phyloP scores from a whole-genome alignment of 2,329 filamentous ascomycete species.

The Penicillium sp. region DNA sequence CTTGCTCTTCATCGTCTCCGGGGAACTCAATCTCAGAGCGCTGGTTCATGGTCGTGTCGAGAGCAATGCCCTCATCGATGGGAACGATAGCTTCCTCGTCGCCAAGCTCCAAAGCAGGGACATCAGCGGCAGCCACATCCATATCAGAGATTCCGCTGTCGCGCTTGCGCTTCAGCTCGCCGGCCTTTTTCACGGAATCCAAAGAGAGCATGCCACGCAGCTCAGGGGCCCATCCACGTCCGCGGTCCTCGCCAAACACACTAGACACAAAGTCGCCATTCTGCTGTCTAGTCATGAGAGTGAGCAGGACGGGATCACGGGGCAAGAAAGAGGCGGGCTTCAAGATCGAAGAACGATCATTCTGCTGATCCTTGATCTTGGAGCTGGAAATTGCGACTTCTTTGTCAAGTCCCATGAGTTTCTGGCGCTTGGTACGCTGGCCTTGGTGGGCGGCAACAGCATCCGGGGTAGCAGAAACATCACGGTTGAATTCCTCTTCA shows the following conservation, averaged over 20 bases:
- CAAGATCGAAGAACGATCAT: conserved; percentile 81
- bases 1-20: conserved; percentile 54
- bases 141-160: conserved; percentile 83
- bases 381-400: conserved; percentile 73
- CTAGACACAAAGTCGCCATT: conserved; percentile 85
- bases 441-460: conserved; percentile 61
- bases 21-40: conserved; percentile 66
- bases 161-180: conserved; percentile 89
- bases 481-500: conserved; percentile 35
- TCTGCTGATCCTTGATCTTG: conserved; percentile 82
- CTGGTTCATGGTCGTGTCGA: conserved; percentile 49
- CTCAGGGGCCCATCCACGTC: conserved; percentile 84
- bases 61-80: conserved; percentile 51
- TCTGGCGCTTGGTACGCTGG: conserved; percentile 75
- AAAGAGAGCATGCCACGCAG: conserved; percentile 88
- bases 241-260: conserved; percentile 77
- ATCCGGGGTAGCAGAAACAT: conserved; percentile 40
- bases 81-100: conserved; percentile 61
- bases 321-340: conserved; percentile 80
- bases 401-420: conserved; percentile 76
- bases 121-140: conserved; percentile 66
- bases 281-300: conserved; percentile 88
- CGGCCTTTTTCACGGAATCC: conserved; percentile 71
- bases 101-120: conserved; percentile 59
- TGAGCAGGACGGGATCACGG: conserved; percentile 79